Conservation (phyloP, 768 basidiomycete genomes). For the Aureoboletus auriporus region DNA sequence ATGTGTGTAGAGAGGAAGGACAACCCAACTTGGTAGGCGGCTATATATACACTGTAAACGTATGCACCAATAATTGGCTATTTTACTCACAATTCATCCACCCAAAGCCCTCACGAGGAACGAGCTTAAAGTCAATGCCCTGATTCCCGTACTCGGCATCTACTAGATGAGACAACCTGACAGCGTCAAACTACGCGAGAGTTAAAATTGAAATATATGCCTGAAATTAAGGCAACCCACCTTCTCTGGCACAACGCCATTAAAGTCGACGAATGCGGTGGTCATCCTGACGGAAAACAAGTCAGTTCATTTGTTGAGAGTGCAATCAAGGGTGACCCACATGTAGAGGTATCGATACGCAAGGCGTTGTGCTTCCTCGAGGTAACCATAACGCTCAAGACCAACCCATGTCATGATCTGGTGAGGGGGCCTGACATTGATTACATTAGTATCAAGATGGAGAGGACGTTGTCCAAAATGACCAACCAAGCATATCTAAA, state of each 20-base stretch:
- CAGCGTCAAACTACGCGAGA: conserved; percentile 78
- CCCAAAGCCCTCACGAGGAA: conserved; percentile 95
- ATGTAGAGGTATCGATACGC: conserved; percentile 99
- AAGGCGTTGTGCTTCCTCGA: conserved; percentile 88
- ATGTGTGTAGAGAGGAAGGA: conserved; percentile 91
- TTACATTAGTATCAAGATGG: conserved; percentile 8
- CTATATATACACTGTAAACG: conserved; percentile 34
- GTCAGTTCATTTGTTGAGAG: neutral
- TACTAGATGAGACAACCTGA: conserved; percentile 91
- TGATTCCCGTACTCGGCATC: conserved; percentile 97
- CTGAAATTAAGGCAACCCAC: conserved; percentile 28
- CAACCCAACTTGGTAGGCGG: conserved; percentile 95
- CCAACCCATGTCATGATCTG: conserved; percentile 99
- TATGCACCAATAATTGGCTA: neutral
- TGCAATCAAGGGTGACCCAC: conserved; percentile 65
- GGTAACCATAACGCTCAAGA: conserved; percentile 91
- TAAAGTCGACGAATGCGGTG: conserved; percentile 92
- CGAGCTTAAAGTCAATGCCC: conserved; percentile 96
- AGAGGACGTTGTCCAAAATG: neutral
- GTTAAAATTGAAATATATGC: conserved; percentile 1
- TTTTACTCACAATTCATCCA: conserved; percentile 87
- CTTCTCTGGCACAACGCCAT: conserved; percentile 98
- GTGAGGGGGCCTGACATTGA: conserved; percentile 75
- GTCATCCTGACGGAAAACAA: conserved; percentile 64
- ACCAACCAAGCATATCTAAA: conserved; percentile 65